A percentile compares a stretch with the other conserved stretches of the same genome.
These are phyloP conservation scores for Ochetophila trinervis DNA, from an alignment of 306 rosid species.

Conservation along the genomic window DNA sequence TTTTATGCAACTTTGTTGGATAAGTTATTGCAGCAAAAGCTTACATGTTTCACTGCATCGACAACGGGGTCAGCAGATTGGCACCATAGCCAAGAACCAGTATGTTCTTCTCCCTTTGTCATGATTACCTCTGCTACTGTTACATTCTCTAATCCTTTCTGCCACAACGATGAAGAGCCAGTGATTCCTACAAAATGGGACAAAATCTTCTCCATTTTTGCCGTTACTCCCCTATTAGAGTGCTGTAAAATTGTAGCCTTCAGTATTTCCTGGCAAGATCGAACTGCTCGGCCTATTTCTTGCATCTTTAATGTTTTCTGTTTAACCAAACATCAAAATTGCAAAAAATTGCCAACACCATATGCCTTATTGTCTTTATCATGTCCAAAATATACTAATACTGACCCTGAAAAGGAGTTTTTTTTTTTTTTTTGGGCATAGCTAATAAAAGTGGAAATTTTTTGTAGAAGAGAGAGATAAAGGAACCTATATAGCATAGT, in stretches of 20 bases:
- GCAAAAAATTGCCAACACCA: no score
- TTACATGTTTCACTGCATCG: conserved; percentile 61
- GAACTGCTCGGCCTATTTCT: conserved; percentile 38
- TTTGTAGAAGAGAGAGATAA: no score
- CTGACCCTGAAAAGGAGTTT: no score
- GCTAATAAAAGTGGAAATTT: no score
- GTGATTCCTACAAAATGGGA: conserved; percentile 36
- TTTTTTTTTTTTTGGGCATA: no score
- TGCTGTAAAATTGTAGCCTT: conserved; percentile 46
- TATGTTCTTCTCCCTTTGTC: conserved; percentile 51
- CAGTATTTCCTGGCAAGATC: conserved; percentile 35
- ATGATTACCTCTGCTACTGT: conserved; percentile 66
- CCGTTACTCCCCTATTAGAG: conserved; percentile 35
- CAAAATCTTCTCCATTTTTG: conserved; percentile 26
- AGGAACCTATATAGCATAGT: no score
- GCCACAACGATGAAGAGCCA: conserved; percentile 36
- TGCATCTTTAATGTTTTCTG: conserved; percentile 38
- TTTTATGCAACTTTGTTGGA: neutral
- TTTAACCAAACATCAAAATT: no score
- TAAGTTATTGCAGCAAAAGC: neutral
- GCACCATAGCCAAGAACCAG: conserved; percentile 77
- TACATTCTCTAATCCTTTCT: conserved; percentile 78
- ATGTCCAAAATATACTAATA: no score
- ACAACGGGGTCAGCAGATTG: conserved; percentile 50
- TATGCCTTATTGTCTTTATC: no score